Evolutionary conservation across 345 rosid genomes (phyloP), one percentile per base, ranked within the genome.

Genomic region (Eutrema yunnanense): DNA sequence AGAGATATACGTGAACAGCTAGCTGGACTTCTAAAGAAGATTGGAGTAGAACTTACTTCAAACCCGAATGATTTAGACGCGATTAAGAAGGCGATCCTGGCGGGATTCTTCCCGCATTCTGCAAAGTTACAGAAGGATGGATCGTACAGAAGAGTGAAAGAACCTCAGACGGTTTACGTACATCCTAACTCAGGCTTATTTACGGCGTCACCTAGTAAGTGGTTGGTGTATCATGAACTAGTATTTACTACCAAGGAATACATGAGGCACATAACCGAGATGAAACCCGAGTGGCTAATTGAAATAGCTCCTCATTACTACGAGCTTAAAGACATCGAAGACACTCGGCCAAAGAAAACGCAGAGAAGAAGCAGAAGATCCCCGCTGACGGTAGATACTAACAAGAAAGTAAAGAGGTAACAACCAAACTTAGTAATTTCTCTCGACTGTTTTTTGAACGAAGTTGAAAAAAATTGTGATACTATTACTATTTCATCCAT

Each of bases 281-380:
- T 92, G 78, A 90, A 90, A 73, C 99, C 99, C 0, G 96, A 92
- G 46, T 95, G 99, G 98, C 78, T 95, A 78, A 82, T 92, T 41
- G 98, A 95, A 80, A 86, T 95, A 79, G 96, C 96, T 14, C 99
- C 98, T 1, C 98, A 90, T 53, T 92, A 79, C 81, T 95, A 92
- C 84, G 83, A 92, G 86, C 63, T 86, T 80, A 87, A 95, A 85
- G 98, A 95, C 72, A 97, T 95, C 5, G 94, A 92, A 78, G 99
- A 90, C 69, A 6, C 5, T 63, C 68, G 6, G 55, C 14, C 60
- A 29, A 76, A 63, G 70, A 75, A 62, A 36, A 44, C 3, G 0
- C 40, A 60, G 44, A 57, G 73, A 40, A 67, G 63, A 34, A 33
- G 56, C 50, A 57, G 7, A 62, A 30, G 38, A 19, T 6, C 71